Base-by-base conservation (phyloP, 495 filamentous ascomycete genomes). In the Rhypophila decipiens region DNA sequence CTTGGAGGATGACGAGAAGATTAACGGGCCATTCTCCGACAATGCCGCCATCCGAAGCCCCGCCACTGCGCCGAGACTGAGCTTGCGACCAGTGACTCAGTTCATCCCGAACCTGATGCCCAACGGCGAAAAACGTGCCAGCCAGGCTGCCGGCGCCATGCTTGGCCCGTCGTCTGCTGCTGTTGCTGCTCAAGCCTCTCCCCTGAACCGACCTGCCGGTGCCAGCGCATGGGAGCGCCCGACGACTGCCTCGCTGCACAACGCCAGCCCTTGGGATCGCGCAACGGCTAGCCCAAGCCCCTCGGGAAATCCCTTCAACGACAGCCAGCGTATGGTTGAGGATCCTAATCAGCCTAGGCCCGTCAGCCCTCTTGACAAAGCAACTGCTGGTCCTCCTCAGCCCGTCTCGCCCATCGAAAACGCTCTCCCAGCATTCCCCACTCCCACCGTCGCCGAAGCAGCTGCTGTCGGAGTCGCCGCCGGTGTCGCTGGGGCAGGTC, bases 1-100 rank as follows among this genome's bases (percentile, higher is more conserved):
- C 62, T 70, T 52, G 61, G 72, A 82, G 42, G 74, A 85, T 56
- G 77, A 87, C 45, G 67, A 69, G 70, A 82, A 68, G 77, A 57
- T 63, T 46, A 58, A 69, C 47, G 66, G 78, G 42, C 61, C 70
- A 10, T 67, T 68, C 36, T 61, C 68, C 44, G 71, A 71, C 47
- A 55, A 61, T 29, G 57, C 57, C 20, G 64, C 57, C 39, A 70
- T 70, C 42, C 49, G 37, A 9, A 55, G 63, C 5, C 59, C 61
- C 12, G 57, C 58, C 46, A 67, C 66, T 15, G 83, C 82, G 15
- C 86, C 91, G 3, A 80, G 82, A 44, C 74, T 97, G 36, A 94
- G 89, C 55, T 75, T 96, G 41, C 84, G 88, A 31, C 93, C 90
- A 0, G 78, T 95, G 24, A 91, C 89, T 45, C 83, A 95, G 56